Base-by-base conservation (phyloP, 2,329 filamentous ascomycete genomes). In the Exophiala mesophila region DNA sequence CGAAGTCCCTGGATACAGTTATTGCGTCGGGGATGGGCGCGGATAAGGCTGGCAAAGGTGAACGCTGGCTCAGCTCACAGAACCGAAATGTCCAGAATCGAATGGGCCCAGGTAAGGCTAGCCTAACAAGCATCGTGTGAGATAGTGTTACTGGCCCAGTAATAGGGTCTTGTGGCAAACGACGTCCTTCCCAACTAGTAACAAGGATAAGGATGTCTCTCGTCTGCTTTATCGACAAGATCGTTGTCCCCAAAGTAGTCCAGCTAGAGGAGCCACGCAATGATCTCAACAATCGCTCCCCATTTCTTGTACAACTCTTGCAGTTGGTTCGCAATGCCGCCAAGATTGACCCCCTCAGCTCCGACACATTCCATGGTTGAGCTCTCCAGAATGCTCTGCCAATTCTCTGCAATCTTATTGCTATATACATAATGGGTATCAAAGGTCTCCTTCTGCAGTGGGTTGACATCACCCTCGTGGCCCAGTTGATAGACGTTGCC, bases 21-120 rank as follows among this genome's bases (percentile, higher is more conserved):
- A 67, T 46, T 71, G 69, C 30, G 67, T 71, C 4, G n/a, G 66
- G 68, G 1, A 65, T 70, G 57, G 57, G 54, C 7, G 66, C 62
- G 1, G 69, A 71, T 46, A 57, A 61, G 38, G 68, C 68, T 3
- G 58, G 39, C 2, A 52, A 61, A 5, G 68, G 66, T 1, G 66
- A 69, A 45, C 62, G 64, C 1, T 71, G 69, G 68, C 49, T 71
- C 2, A 64, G 58, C n/a, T 67, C 63, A 9, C 67, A 71, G 52
- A 71, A 72, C 43, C 57, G 68, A 8, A 71, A 72, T 49, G 71
- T 70, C 44, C 53, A 67, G 46, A 70, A 72, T 45, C 53, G 68
- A 2, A 71, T 70, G 66, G 67, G 67, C 2, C 59, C 57, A 49
- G 66, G 66, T 67, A 41, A 21, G 42, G n/a, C n/a, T n/a, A n/a